Evolutionary conservation across 73 alveolate species (phyloP), one percentile per base, ranked within the genome.

Genomic region (Paramecium octaurelia): DNA sequence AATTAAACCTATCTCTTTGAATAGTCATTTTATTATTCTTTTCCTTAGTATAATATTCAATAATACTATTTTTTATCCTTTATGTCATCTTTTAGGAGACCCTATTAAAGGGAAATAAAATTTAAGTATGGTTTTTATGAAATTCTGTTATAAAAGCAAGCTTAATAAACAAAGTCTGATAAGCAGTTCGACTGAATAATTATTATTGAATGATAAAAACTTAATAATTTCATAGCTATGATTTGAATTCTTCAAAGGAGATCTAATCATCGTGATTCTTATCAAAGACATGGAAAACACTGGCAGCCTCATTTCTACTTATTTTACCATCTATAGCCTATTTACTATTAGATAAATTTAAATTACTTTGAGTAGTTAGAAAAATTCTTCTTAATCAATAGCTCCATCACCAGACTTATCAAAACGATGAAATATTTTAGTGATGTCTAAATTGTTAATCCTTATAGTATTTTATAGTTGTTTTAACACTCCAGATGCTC

Each of bases 241-340:
- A 5, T n/a, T 34, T 59, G 24, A 89, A 89, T 36, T 89, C 88
- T 31, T 89, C 92, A 10, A 44, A 69, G 7, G 50, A 58, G 46
- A 89, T 46, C n/a, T 38, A 23, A 70, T 89, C 76, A 46, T 89
- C 70, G 27, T 77, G 50, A 44, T 89, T 73, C 14, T 40, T 69
- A 89, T 89, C 94, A 16, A 89, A 68, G 9, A 89, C 12, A 46
- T 89, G 92, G 68, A 89, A 89, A 10, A 89, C 75, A 71, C 58
- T 36, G 31, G 86, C 85, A 4, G 88, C 88, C 34, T 89, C 94
- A 70, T 89, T 29, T 40, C 9, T 71, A 12, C 89, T 69, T 11
- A 89, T 77, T 11, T 58, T 77, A 7, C 64, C 73, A 46, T 89
- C 94, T 10, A 80, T 80, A 20, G 91, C 91, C 91, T 80, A 48